Conservation (phyloP, 352 stramenopile genomes). For the Pythium monospermum region DNA sequence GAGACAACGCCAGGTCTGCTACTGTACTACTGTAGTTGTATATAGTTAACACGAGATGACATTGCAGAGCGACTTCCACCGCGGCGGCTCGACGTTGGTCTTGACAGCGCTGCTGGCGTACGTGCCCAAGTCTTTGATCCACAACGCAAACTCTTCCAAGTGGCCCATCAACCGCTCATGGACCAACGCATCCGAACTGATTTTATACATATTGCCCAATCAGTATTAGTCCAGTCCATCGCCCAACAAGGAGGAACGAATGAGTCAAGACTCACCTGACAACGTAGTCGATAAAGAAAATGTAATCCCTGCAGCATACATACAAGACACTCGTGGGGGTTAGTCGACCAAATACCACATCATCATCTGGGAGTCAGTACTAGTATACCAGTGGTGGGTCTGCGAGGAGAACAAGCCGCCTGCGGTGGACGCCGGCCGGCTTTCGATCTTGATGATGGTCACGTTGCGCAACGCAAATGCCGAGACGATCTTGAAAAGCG, state of each 20-base stretch:
- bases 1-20: too few species aligned
- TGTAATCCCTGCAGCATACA: constrained; percentile 48
- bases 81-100: constrained; percentile 55
- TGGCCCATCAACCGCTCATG: constrained; percentile 52
- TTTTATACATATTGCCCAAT: not conserved
- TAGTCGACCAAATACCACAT: not conserved
- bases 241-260: too few species aligned
- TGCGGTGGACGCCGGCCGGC: constrained; percentile 57
- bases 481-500: constrained; percentile 74
- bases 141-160: constrained; percentile 70
- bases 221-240: not conserved
- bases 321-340: not conserved
- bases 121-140: constrained; percentile 70
- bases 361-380: not conserved
- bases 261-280: constrained; percentile 30
- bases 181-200: constrained; percentile 25
- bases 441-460: constrained; percentile 82
- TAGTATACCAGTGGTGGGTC: constrained; percentile 56
- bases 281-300: constrained; percentile 78
- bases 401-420: constrained; percentile 54
- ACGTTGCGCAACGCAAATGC: constrained; percentile 71
- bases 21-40: too few species aligned
- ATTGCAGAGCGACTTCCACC: constrained; percentile 62
- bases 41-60: constrained; percentile 51
- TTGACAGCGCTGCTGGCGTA: constrained; percentile 61